Base-by-base conservation (phyloP, 2,329 filamentous ascomycete species). In the Aschersonia sp. region DNA sequence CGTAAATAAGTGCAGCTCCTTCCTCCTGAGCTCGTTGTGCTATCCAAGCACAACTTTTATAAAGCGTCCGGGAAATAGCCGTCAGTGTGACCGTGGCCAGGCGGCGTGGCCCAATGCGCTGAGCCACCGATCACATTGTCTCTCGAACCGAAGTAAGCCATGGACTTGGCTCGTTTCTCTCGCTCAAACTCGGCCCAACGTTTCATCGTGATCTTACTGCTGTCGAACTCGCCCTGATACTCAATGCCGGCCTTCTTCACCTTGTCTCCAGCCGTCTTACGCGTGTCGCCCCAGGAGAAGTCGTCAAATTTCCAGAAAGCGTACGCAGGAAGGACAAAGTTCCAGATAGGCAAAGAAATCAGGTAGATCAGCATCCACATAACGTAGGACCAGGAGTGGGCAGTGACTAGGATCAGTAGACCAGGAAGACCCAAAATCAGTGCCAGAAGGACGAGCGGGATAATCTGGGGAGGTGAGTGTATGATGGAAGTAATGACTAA, bases 281-380 rank as follows among this genome's bases (percentile, higher is more conserved):
- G 81, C 48, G 92, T 98, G 54, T 98, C 94, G 59, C 92, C 92
- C 92, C 92, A 98, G 49, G 86, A 94, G 73, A 98, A 98, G 71
- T 98, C 92, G 64, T 98, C 92, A 63, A 98, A 98, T 70, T 98
- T 97, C 92, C 92, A 98, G 73, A 91, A 98, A 3, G 92, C 85
- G 62, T 98, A 98, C 5, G 80, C 79, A 0, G 92, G 92, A 6
- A 98, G 80, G 40, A 98, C 75, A 63, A 98, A 95, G 67, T 98
- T 98, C 92, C 92, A 98, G 50, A 98, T 77, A 0, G 94, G 94
- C 1, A 98, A 79, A 1, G 92, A 95, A 44, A 89, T 47, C 20
- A 98, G 78, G 65, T 98, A 98, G 65, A 97, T 92, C 43, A 92
- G 63, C 92, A 98, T 97, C 92, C 92, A 98, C 43, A 85, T 67